Conservation (phyloP, 371 early-diverging fungal genomes). For the Circinella minor region DNA sequence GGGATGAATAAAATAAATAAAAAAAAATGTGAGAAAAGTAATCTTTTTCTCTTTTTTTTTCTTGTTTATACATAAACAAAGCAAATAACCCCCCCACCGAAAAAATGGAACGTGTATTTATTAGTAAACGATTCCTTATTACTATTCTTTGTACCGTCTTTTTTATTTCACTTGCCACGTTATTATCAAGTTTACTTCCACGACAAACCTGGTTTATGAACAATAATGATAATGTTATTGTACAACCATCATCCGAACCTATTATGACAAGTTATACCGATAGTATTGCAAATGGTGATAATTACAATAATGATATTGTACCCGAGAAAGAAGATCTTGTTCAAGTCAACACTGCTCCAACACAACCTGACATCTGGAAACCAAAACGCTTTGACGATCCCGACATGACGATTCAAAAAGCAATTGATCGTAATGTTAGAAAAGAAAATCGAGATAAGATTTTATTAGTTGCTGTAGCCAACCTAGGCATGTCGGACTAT, state of each 20-base stretch:
- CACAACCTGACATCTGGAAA: constrained; percentile 15
- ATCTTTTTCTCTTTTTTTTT: constrained; percentile 7
- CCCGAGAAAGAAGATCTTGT: constrained; percentile 18
- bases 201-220: not conserved
- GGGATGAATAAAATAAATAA: not conserved
- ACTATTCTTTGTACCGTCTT: constrained; percentile 17
- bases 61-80: not conserved
- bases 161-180: constrained; percentile 14
- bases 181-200: constrained; percentile 15
- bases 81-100: not conserved
- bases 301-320: not conserved
- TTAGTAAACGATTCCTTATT: constrained; percentile 12
- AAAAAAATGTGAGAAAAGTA: not conserved
- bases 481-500: constrained; percentile 38
- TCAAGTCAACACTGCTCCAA: constrained; percentile 13
- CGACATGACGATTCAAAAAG: constrained; percentile 2
- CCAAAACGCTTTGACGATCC: constrained; percentile 27
- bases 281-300: not conserved
- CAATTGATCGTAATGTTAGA: constrained; percentile 14
- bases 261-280: not conserved
- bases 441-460: constrained; percentile 17
- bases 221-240: not conserved
- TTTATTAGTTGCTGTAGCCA: constrained; percentile 38
- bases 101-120: constrained; percentile 8
- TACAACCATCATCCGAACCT: not conserved